A percentile compares a stretch with the other conserved stretches of the same genome.
These are phyloP conservation scores for Colletotrichum magnum DNA, from an alignment of 2,329 filamentous ascomycete species.

Conservation along the genomic window DNA sequence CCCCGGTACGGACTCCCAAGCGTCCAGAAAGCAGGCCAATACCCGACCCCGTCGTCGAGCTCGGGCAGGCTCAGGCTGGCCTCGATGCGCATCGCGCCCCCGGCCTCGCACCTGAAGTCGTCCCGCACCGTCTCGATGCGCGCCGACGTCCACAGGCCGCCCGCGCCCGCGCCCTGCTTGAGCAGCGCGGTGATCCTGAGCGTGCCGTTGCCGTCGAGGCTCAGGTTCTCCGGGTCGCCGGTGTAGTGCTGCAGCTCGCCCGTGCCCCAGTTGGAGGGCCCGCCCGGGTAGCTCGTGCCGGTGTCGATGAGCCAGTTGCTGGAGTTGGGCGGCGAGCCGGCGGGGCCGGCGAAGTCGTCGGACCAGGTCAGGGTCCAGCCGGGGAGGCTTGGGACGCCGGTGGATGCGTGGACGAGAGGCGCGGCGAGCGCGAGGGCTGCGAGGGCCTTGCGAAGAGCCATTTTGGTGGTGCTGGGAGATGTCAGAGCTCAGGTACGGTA, in stretches of 20 bases:
- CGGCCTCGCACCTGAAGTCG: constrained; percentile 51
- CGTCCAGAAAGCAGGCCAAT: constrained; percentile 63
- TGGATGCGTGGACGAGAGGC: neutral
- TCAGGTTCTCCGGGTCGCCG: constrained; percentile 53
- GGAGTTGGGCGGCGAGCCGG: constrained; percentile 15
- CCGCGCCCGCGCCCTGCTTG: neutral
- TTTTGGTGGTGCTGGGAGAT: neutral
- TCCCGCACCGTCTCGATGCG: constrained; percentile 56
- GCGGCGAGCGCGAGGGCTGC: neutral
- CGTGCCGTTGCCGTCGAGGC: constrained; percentile 50
- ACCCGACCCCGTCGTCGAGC: constrained; percentile 48
- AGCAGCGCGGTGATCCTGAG: constrained; percentile 5
- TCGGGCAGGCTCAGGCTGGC: constrained; percentile 47
- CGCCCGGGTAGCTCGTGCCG: constrained; percentile 61
- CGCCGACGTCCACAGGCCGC: constrained; percentile 56
- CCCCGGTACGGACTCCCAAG: constrained; percentile 55
- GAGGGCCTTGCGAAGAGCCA: neutral
- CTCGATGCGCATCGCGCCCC: constrained; percentile 54
- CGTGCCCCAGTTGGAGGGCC: constrained; percentile 59
- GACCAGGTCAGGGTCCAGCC: constrained; percentile 41
- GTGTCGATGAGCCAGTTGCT: constrained; percentile 58
- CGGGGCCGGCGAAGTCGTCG: constrained; percentile 46
- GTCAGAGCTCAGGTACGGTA: no score
- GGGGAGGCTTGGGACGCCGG: constrained; percentile 26
- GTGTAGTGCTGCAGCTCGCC: constrained; percentile 61